Base-by-base conservation (phyloP, 2,329 filamentous ascomycete genomes). In the Tolypocladium cylindrosporum region DNA sequence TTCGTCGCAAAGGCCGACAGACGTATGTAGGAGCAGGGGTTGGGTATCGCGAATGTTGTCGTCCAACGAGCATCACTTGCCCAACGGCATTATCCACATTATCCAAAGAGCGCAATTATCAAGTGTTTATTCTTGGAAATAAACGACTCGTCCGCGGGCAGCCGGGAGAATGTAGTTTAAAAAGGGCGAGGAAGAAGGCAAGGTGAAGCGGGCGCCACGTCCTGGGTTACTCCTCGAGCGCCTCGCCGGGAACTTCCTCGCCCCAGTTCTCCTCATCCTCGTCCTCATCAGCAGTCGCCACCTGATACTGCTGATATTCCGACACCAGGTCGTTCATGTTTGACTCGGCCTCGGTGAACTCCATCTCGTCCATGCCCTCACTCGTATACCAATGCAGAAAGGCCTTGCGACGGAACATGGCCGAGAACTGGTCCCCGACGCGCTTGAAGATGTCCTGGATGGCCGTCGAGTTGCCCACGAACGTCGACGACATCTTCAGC, bases 381-480 rank as follows among this genome's bases (percentile, higher is more conserved):
- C 92, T 91, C 86, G 94, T 99, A 83, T 99, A 99, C 94, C 94
- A 99, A 84, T 97, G 94, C 86, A 99, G 90, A 91, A 99, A 99
- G 87, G 94, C 94, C 90, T 97, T 99, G 81, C 94, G 91, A 81
- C 94, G 87, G 89, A 99, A 99, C 94, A 99, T 99, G 75, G 92
- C 94, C 80, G 89, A 92, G 87, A 99, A 99, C 82, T 99, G 94
- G 79, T 99, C 94, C 74, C 94, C 94, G 69, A 99, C 83, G 86
- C 94, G 93, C 90, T 99, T 97, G 90, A 99, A 99, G 71, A 99
- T 90, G 83, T 99, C 94, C 85, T 99, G 94, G 80, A 99, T 99
- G 67, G 93, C 95, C 69, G 94, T 99, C 65, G 92, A 97, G 88
- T 99, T 99, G 74, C 94, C 94, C 68, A 99, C 91, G 69, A 99